A percentile compares a stretch with the other conserved stretches of the same genome.
phyloP scores from a whole-genome alignment of 2,329 filamentous ascomycete species.

The Gremmenia infestans region DNA sequence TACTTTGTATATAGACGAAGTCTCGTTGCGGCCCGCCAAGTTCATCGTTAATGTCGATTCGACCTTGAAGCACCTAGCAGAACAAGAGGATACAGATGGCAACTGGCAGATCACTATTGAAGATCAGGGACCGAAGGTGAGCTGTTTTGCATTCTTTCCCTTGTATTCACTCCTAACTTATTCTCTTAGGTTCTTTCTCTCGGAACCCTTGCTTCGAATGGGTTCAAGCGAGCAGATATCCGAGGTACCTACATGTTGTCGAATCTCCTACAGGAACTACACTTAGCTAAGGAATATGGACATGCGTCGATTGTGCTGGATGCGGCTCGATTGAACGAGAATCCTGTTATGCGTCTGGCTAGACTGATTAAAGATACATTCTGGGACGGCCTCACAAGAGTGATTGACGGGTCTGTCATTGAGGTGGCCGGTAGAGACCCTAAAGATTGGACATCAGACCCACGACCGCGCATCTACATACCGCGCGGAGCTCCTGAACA shows the following conservation, averaged over 20 bases:
- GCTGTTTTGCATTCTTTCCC: not conserved
- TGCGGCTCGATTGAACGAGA: conserved; percentile 87
- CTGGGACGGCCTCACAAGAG: conserved; percentile 85
- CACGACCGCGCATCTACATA: conserved; percentile 86
- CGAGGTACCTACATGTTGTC: conserved; percentile 97
- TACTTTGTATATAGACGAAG: conserved; percentile 57
- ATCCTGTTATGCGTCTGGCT: conserved; percentile 82
- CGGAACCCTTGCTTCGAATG: conserved; percentile 79
- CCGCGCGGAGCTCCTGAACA: conserved; percentile 82
- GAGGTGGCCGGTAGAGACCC: conserved; percentile 82
- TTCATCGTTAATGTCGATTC: conserved; percentile 84
- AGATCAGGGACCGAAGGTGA: conserved; percentile 84
- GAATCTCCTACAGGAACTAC: conserved; percentile 92
- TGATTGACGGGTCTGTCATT: conserved; percentile 84
- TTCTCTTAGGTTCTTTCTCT: conserved; percentile 68
- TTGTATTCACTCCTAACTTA: not conserved
- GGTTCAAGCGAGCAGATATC: conserved; percentile 82
- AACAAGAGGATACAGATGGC: conserved; percentile 85
- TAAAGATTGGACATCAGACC: conserved; percentile 92
- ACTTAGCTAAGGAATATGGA: conserved; percentile 84
- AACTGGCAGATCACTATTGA: conserved; percentile 99
- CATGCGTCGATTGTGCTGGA: conserved; percentile 87
- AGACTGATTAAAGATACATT: conserved; percentile 86
- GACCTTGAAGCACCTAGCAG: conserved; percentile 72
- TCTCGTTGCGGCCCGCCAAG: conserved; percentile 61